phyloP scores from a whole-genome alignment of 176 grass and related monocot species.

The Eragrostis nindensis region DNA sequence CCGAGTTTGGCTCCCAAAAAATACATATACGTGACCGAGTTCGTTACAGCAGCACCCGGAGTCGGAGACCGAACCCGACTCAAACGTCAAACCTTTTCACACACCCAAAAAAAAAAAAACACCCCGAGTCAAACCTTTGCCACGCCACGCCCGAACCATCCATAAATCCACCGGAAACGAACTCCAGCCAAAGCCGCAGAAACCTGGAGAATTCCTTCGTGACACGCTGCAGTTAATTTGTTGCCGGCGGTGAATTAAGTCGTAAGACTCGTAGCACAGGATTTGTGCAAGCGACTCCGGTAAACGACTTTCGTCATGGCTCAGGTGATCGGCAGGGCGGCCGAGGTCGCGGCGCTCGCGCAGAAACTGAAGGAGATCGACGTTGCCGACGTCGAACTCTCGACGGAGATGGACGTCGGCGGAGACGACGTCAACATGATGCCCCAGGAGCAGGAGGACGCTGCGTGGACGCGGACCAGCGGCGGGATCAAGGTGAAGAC shows the following conservation, averaged over 20 bases:
- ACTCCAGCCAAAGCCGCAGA: background rate
- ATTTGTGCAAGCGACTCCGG: too few species aligned
- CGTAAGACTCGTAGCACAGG: too few species aligned
- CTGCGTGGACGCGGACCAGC: background rate
- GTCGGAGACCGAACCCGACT: background rate
- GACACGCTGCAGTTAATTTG: too few species aligned
- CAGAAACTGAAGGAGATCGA: background rate
- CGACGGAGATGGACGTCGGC: background rate
- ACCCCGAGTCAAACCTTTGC: background rate
- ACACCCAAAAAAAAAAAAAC: too few species aligned
- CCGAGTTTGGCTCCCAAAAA: too few species aligned
- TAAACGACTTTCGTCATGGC: background rate
- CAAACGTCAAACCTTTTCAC: too few species aligned
- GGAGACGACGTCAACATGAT: background rate
- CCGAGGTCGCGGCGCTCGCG: background rate
- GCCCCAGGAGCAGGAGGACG: background rate
- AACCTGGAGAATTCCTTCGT: background rate
- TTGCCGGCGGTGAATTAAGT: too few species aligned
- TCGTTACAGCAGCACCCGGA: background rate
- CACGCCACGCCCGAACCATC: background rate
- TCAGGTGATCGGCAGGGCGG: background rate
- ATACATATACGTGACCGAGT: too few species aligned
- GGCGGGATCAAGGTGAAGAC: conserved; percentile 13
- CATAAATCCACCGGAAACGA: background rate
- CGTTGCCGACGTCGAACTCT: background rate